A percentile compares a stretch with the other conserved stretches of the same genome.
Conservation (phyloP, 2,329 filamentous ascomycete genomes). For the Cryphonectria naterciae region DNA sequence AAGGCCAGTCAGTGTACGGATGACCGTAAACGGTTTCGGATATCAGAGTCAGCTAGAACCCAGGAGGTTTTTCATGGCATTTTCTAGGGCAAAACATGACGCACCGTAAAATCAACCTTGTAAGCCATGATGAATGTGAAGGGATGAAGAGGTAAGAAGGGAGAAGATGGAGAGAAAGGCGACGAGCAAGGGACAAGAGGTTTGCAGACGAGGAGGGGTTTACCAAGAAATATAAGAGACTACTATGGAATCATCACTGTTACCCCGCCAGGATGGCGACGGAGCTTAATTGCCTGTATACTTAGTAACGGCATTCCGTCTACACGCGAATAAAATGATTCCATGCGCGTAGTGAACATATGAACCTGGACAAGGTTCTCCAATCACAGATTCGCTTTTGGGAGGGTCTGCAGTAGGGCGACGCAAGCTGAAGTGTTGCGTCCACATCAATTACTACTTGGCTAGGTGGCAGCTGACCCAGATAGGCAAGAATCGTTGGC, state of each 20-base stretch:
- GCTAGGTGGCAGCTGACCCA: neutral
- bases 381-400: neutral
- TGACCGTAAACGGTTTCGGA: neutral
- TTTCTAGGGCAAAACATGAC: neutral
- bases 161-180: neutral
- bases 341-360: neutral
- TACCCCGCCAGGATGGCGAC: neutral
- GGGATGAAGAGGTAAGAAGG: neutral
- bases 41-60: neutral
- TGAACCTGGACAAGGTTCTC: neutral
- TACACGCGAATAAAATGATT: neutral
- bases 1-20: no score
- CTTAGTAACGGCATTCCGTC: neutral
- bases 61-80: neutral
- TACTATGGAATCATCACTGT: neutral
- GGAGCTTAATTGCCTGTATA: neutral
- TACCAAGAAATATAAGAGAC: neutral
- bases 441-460: no score
- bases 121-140: neutral
- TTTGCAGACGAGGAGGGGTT: neutral
- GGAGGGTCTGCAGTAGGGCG: neutral
- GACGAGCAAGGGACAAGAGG: neutral
- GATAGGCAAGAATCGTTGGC: neutral
- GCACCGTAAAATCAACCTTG: slow-evolving; percentile 9
- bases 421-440: neutral